Evolutionary conservation across 2,329 filamentous ascomycete genomes (phyloP).

Genomic region (Exophiala alcalophila): DNA sequence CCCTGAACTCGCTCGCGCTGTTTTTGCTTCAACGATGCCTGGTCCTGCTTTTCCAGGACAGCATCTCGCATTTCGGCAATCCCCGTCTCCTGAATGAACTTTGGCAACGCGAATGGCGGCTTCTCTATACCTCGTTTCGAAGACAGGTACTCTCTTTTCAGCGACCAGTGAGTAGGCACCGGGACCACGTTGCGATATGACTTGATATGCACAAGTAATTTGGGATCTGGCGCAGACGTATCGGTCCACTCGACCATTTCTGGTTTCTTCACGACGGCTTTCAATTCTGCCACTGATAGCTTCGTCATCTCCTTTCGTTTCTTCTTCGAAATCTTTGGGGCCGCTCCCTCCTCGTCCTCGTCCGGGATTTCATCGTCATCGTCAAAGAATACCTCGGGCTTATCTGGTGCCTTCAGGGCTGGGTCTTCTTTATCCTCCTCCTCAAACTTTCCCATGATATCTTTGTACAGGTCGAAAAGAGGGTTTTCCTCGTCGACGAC

Average conservation of each 20-base stretch:
- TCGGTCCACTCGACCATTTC: conserved; percentile 98
- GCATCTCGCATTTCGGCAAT: conserved; percentile 98
- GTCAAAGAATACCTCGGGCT: conserved; percentile 79
- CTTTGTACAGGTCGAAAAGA: conserved; percentile 77
- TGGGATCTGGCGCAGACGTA: conserved; percentile 83
- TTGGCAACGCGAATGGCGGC: conserved; percentile 83
- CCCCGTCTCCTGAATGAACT: conserved; percentile 95
- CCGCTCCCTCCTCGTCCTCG: conserved; percentile 71
- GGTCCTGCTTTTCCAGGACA: conserved; percentile 90
- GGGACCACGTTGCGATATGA: conserved; percentile 92
- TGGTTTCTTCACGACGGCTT: conserved; percentile 83
- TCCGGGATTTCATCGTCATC: conserved; percentile 84
- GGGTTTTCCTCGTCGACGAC: conserved; percentile 67
- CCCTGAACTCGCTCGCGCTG: conserved; percentile 90
- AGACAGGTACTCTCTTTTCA: conserved; percentile 95
- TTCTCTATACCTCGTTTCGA: conserved; percentile 98
- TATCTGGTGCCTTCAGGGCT: conserved; percentile 64
- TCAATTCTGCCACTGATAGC: conserved; percentile 90
- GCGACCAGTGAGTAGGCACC: conserved; percentile 87
- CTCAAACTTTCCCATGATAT: conserved; percentile 77
- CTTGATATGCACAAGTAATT: conserved; percentile 89
- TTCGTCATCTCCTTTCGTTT: conserved; percentile 89
- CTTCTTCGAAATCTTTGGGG: conserved; percentile 83
- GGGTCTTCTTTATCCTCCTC: conserved; percentile 61
- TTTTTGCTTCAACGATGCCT: conserved; percentile 89